Evolutionary conservation across 1,139 yeast species (phyloP).

Genomic region (Eremothecium coryli): DNA sequence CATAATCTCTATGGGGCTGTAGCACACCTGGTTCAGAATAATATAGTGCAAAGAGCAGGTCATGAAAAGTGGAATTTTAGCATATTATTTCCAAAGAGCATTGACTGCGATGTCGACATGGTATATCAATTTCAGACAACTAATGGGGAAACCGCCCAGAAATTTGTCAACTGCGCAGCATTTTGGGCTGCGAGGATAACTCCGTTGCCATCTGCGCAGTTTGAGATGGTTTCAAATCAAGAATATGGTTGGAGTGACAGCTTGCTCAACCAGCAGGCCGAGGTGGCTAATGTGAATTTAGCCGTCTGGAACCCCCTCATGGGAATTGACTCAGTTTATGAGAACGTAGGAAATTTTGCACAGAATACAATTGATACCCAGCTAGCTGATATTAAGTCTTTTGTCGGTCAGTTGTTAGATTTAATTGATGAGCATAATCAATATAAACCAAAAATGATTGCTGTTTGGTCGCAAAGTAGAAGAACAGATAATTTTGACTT

Average conservation of each 20-base stretch:
- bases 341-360: conserved; percentile 18
- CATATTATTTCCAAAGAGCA: conserved; percentile 31
- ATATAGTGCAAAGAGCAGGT: conserved; percentile 15
- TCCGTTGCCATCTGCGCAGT: conserved; percentile 51
- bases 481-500: conserved; percentile 16
- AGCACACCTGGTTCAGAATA: conserved; percentile 22
- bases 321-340: conserved; percentile 29
- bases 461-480: conserved; percentile 32
- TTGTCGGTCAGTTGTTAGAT: conserved; percentile 27
- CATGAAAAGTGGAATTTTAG: conserved; percentile 28
- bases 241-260: conserved; percentile 72
- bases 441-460: conserved; percentile 26
- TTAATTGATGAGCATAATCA: conserved; percentile 32
- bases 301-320: conserved; percentile 36
- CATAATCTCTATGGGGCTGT: conserved; percentile 20
- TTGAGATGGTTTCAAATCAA: conserved; percentile 55
- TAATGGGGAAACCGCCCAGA: conserved; percentile 57
- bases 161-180: conserved; percentile 69
- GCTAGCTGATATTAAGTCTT: conserved; percentile 25
- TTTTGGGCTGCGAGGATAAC: conserved; percentile 87
- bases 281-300: conserved; percentile 14
- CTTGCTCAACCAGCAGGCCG: conserved; percentile 12
- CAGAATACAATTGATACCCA: conserved; percentile 28
- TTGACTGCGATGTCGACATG: conserved; percentile 26
- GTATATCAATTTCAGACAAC: conserved; percentile 38